Conservation (phyloP, 169 alveolate genomes). For the Besnoitia besnoiti region DNA sequence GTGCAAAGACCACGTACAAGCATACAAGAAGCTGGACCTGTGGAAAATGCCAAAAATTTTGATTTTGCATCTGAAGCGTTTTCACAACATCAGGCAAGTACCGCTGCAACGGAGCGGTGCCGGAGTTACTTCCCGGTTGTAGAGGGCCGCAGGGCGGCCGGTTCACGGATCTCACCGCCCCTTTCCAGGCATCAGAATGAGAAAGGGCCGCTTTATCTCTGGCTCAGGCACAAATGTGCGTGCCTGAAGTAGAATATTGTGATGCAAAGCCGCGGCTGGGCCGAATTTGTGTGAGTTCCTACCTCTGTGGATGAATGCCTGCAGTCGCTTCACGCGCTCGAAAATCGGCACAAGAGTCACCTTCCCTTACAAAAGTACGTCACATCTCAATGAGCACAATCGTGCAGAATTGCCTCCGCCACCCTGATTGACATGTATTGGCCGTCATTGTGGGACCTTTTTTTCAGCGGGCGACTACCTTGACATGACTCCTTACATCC, state of each 20-base stretch:
- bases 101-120: neutral
- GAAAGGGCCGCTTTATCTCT: too few relatives aligned
- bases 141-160: too few relatives aligned
- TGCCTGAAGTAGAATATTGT: too few relatives aligned
- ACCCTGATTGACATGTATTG: neutral
- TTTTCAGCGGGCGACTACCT: conserved; percentile 70
- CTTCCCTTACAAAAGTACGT: conserved; percentile 74
- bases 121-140: too few relatives aligned
- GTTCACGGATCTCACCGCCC: too few relatives aligned
- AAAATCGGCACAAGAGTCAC: conserved; percentile 72
- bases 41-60: conserved; percentile 86
- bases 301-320: neutral
- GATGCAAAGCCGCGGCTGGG: too few relatives aligned
- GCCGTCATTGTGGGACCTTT: neutral
- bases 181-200: too few relatives aligned
- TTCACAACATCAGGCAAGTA: conserved; percentile 77
- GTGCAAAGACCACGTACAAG: conserved; percentile 88
- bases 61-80: conserved; percentile 90
- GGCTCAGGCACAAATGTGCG: too few relatives aligned
- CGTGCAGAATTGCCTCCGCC: neutral
- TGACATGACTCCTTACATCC: conserved; percentile 71
- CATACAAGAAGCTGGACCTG: conserved; percentile 88
- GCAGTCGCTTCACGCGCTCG: conserved; percentile 52
- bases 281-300: neutral
- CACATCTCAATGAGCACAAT: neutral